A percentile compares a stretch with the other conserved stretches of the same genome.
phyloP scores from a whole-genome alignment of 2,329 filamentous ascomycete species.

The Colletotrichum sp. region DNA sequence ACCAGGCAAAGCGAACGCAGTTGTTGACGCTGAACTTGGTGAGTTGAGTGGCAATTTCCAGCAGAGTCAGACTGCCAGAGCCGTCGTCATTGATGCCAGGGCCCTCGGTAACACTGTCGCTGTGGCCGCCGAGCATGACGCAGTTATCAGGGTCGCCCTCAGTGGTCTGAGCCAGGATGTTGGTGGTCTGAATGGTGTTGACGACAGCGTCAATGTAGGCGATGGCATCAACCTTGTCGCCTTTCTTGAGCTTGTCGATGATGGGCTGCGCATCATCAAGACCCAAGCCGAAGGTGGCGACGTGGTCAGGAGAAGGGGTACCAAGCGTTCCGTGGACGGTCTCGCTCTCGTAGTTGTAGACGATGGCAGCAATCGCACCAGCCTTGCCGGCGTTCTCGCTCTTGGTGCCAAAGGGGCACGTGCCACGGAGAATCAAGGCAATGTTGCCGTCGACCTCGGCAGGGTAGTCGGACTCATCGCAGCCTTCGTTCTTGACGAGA shows the following conservation, averaged over 20 bases:
- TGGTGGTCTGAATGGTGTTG: conserved; percentile 57
- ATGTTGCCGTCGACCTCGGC: conserved; percentile 64
- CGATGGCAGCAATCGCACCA: conserved; percentile 72
- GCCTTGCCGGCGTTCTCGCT: conserved; percentile 70
- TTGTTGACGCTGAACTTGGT: conserved; percentile 64
- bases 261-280: conserved; percentile 63
- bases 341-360: conserved; percentile 76
- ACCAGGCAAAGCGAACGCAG: conserved; percentile 72
- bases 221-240: conserved; percentile 55
- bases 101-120: conserved; percentile 66
- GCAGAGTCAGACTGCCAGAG: conserved; percentile 66
- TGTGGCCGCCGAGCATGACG: conserved; percentile 70
- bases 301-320: conserved; percentile 59
- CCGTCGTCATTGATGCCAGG: conserved; percentile 83
- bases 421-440: conserved; percentile 73
- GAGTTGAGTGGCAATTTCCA: conserved; percentile 67
- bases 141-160: conserved; percentile 66
- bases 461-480: conserved; percentile 68
- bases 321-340: conserved; percentile 73
- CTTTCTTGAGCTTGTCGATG: conserved; percentile 56
- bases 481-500: conserved; percentile 68
- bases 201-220: conserved; percentile 66
- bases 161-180: conserved; percentile 67
- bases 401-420: conserved; percentile 75
- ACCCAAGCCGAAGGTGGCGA: conserved; percentile 73